A percentile compares a stretch with the other conserved stretches of the same genome.
Evolutionary conservation across 805 yeast species (phyloP).

Genomic region (Myxozyma kluyveri): DNA sequence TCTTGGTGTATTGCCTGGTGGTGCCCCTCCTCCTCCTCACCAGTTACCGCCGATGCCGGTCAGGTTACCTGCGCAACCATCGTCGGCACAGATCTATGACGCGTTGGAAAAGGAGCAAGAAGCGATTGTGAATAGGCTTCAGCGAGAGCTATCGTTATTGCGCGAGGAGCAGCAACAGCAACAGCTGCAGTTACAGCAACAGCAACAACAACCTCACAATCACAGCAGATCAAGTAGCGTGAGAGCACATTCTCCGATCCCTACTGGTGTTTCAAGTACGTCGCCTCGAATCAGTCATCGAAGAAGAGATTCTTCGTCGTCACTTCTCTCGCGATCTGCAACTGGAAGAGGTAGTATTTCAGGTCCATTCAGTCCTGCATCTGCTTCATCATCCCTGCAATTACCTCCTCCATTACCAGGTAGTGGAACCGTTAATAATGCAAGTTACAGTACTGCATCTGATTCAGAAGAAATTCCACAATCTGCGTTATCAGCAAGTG

Average conservation of each 20-base stretch:
- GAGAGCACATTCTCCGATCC: slow-evolving; percentile 17
- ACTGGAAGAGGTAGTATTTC: slow-evolving; percentile 30
- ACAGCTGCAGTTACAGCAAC: slow-evolving; percentile 24
- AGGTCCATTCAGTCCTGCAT: slow-evolving; percentile 6
- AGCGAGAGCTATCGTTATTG: slow-evolving; percentile 57
- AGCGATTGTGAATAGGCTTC: slow-evolving; percentile 63
- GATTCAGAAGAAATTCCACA: slow-evolving; percentile 24
- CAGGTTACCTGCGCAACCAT: slow-evolving; percentile 25
- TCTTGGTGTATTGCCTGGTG: no score
- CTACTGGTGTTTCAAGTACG: slow-evolving; percentile 10
- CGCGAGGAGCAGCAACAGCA: slow-evolving; percentile 48
- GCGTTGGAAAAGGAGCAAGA: slow-evolving; percentile 70
- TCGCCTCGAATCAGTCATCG: slow-evolving; percentile 12
- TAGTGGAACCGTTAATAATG: slow-evolving; percentile 12
- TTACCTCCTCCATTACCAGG: not conserved
- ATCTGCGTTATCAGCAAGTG: slow-evolving; percentile 3
- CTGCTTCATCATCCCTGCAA: no score
- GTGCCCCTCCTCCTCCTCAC: not conserved
- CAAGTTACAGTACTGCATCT: slow-evolving; percentile 19
- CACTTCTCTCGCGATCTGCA: slow-evolving; percentile 34
- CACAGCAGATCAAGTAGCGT: no score
- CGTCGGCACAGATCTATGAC: slow-evolving; percentile 36
- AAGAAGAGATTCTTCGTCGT: slow-evolving; percentile 35
- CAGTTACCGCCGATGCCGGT: slow-evolving; percentile 12
- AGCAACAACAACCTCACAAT: no score